Evolutionary conservation across 2,329 filamentous ascomycete species (phyloP), one percentile per base, ranked within the genome.

Genomic region (Verticillium alfalfae): DNA sequence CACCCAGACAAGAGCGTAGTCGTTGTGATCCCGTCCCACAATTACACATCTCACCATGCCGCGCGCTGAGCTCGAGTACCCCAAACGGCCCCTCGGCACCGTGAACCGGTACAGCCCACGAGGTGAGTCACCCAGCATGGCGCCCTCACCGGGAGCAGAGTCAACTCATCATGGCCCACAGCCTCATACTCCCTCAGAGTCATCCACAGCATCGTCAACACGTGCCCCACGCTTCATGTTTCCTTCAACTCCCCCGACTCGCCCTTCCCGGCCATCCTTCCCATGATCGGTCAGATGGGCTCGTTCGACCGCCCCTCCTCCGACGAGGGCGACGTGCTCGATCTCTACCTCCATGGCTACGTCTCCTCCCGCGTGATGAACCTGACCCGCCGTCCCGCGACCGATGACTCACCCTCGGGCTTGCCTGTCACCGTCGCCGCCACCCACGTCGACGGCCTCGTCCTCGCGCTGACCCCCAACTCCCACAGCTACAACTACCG

Each of bases 401-500:
- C 56, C 1, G 58, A 57, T 2, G 3, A 26, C 41, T 22, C 37
- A 39, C 72, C 74, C 8, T 68, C 79, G 31, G 88, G 88, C 10
- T 74, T 96, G 22, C 90, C 92, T 1, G 77, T 96, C 52, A 89
- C 86, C 69, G 80, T 95, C 38, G 83, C 88, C 26, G 90, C 90
- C 1, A 90, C 87, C 56, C 87, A 89, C 70, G 76, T 96, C 45
- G 91, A 96, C 76, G 92, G 92, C 45, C 79, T 95, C 59, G 87
- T 96, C 9, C 84, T 96, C 37, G 84, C 90, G 22, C 82, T 96
- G 15, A 92, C 92, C 0, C 90, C 92, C 13, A 90, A 91, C 78
- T 85, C 84, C 63, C 91, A 96, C 79, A 91, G 85, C 77, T 93
- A 92, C 79, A 94, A 96, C 79, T 96, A 95, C 78, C 90, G 91